These are phyloP conservation scores for Vanilla planifolia DNA, from an alignment of 106 monocot genomes.

Conservation along the genomic window DNA sequence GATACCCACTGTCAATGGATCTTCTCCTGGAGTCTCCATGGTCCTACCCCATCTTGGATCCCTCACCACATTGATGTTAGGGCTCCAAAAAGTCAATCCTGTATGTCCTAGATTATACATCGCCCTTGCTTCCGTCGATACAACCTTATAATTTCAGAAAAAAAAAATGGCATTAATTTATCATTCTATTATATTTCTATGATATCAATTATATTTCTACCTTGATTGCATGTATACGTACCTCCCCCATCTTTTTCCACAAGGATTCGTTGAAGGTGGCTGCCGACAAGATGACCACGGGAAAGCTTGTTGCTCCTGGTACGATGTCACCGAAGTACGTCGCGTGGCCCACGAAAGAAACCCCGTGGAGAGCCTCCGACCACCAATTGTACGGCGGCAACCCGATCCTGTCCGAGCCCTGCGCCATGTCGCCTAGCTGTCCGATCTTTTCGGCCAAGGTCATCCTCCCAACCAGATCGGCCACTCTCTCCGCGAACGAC, in stretches of 20 bases:
- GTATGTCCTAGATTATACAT: conserved; percentile 17
- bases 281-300: background rate
- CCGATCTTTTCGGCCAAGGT: conserved; percentile 15
- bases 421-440: conserved; percentile 12
- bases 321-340: conserved; percentile 3
- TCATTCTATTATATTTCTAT: no score
- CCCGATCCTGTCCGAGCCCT: conserved; percentile 1
- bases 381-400: conserved; percentile 36
- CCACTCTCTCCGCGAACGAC: conserved; percentile 2
- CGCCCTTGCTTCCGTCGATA: conserved; percentile 27
- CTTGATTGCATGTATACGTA: no score
- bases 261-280: conserved; percentile 16
- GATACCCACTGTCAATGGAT: conserved; percentile 19
- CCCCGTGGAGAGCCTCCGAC: no score
- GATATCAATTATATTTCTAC: no score
- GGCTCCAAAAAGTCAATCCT: conserved; percentile 40
- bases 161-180: no score
- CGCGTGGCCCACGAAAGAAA: conserved; percentile 21
- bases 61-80: conserved; percentile 18
- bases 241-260: conserved; percentile 17
- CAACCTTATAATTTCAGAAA: no score
- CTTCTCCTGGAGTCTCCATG: conserved; percentile 44
- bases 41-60: conserved; percentile 41
- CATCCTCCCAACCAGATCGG: conserved; percentile 11
- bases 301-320: conserved; percentile 14